A percentile compares a stretch with the other conserved stretches of the same genome.
Evolutionary conservation across 2,329 filamentous ascomycete genomes (phyloP).

Genomic region (Neofusicoccum ribis): DNA sequence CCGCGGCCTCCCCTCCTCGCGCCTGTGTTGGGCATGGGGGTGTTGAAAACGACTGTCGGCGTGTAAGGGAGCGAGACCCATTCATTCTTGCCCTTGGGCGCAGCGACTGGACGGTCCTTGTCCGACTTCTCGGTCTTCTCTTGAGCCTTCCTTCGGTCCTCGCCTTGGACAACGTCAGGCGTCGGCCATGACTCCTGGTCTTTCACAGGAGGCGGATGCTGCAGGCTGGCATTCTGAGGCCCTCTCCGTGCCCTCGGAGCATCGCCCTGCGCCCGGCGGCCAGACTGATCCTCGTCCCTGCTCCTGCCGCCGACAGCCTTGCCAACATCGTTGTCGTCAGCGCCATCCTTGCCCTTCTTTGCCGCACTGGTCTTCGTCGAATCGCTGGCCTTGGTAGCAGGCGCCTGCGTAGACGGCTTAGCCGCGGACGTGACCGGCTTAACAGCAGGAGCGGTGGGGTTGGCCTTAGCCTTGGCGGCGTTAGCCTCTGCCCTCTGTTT

Average conservation of each 20-base stretch:
- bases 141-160: slow-evolving; percentile 71
- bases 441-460: slow-evolving; percentile 38
- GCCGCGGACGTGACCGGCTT: slow-evolving; percentile 18
- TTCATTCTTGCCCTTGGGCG: slow-evolving; percentile 68
- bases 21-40: slow-evolving; percentile 63
- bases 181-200: slow-evolving; percentile 89
- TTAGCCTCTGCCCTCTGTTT: slow-evolving; percentile 66
- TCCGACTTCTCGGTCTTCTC: slow-evolving; percentile 67
- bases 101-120: slow-evolving; percentile 55
- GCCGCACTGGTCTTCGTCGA: slow-evolving; percentile 5
- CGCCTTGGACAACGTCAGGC: slow-evolving; percentile 74
- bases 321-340: slow-evolving; percentile 24
- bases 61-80: slow-evolving; percentile 85
- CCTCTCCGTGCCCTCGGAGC: background rate
- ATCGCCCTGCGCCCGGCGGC: slow-evolving; percentile 16
- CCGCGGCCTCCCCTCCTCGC: slow-evolving; percentile 46
- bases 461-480: slow-evolving; percentile 43
- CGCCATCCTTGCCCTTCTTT: slow-evolving; percentile 29
- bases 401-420: slow-evolving; percentile 24
- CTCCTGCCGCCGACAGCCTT: slow-evolving; percentile 25
- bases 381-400: slow-evolving; percentile 21
- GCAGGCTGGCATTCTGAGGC: background rate
- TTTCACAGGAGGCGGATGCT: slow-evolving; percentile 60
- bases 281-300: slow-evolving; percentile 32
- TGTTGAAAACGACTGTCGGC: slow-evolving; percentile 83